These are phyloP conservation scores for Dovyalis caffra DNA, from an alignment of 345 rosid species.

Conservation along the genomic window DNA sequence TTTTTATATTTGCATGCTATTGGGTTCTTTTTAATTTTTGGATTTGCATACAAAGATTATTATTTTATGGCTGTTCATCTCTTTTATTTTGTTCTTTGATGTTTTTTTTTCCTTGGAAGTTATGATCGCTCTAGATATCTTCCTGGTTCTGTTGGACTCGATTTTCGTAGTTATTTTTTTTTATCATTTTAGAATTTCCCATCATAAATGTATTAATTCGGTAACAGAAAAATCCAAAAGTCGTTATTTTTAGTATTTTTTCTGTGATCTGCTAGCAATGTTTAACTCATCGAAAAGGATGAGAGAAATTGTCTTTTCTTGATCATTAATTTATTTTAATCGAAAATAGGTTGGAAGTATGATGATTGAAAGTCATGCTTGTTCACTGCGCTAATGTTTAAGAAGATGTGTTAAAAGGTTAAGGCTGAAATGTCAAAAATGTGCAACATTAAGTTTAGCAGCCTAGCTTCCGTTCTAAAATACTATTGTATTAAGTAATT, in stretches of 20 bases:
- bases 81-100: neutral
- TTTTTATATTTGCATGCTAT: neutral
- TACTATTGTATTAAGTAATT: too few species aligned
- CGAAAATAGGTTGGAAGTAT: too few species aligned
- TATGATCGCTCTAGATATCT: neutral
- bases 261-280: too few species aligned
- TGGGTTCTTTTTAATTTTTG: neutral
- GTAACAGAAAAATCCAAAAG: neutral
- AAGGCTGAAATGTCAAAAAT: too few species aligned
- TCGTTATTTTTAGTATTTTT: neutral
- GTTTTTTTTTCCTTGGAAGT: neutral
- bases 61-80: neutral
- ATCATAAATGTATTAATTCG: neutral
- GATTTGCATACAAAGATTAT: neutral
- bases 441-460: too few species aligned
- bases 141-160: neutral
- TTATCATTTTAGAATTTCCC: neutral
- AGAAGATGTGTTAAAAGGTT: too few species aligned
- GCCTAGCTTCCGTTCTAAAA: too few species aligned
- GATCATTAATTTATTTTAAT: too few species aligned
- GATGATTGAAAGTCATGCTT: too few species aligned
- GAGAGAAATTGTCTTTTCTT: too few species aligned
- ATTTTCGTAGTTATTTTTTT: neutral
- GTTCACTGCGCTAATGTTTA: too few species aligned
- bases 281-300: too few species aligned